Evolutionary conservation across 768 basidiomycete genomes (phyloP).

Genomic region (Hypsizygus marmoreus): DNA sequence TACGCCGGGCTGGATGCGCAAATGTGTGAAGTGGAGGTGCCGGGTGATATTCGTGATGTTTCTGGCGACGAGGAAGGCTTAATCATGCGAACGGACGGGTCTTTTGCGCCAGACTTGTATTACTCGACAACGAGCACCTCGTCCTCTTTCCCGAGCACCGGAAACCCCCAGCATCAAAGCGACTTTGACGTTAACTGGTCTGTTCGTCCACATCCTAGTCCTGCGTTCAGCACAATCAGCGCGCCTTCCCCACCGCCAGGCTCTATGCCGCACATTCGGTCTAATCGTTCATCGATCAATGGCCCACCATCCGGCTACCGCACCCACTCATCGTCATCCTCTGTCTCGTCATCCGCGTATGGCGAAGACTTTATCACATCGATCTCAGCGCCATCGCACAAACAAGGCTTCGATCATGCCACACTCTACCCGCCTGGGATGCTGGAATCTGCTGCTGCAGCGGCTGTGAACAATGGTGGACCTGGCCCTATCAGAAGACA

Average conservation of each 20-base stretch:
- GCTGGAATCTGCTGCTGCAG: slow-evolving; percentile 28
- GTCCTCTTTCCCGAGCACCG: slow-evolving; percentile 1
- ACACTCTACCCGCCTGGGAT: slow-evolving; percentile 50
- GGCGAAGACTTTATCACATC: slow-evolving; percentile 46
- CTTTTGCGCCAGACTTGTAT: slow-evolving; percentile 20
- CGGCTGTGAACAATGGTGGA: slow-evolving; percentile 27
- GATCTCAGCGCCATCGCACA: slow-evolving; percentile 70
- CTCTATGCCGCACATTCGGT: slow-evolving; percentile 25
- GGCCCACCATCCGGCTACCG: slow-evolving; percentile 28
- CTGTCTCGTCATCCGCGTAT: slow-evolving; percentile 30
- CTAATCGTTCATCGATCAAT: slow-evolving; percentile 26
- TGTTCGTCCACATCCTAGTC: slow-evolving; percentile 35
- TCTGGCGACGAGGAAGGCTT: slow-evolving; percentile 59
- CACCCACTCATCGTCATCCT: slow-evolving; percentile 29
- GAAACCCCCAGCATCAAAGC: not conserved
- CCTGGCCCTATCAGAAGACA: slow-evolving; percentile 70
- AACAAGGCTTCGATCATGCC: slow-evolving; percentile 63
- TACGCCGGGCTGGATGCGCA: slow-evolving; percentile 44
- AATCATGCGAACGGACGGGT: slow-evolving; percentile 32
- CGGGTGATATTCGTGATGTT: slow-evolving; percentile 52
- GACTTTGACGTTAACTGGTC: slow-evolving; percentile 38
- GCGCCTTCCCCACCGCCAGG: slow-evolving; percentile 40
- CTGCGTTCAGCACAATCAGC: slow-evolving; percentile 42
- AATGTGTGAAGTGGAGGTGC: slow-evolving; percentile 64
- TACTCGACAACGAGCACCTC: slow-evolving; percentile 5